Evolutionary conservation across 306 rosid species (phyloP).

Genomic region (Cicer judaicum): DNA sequence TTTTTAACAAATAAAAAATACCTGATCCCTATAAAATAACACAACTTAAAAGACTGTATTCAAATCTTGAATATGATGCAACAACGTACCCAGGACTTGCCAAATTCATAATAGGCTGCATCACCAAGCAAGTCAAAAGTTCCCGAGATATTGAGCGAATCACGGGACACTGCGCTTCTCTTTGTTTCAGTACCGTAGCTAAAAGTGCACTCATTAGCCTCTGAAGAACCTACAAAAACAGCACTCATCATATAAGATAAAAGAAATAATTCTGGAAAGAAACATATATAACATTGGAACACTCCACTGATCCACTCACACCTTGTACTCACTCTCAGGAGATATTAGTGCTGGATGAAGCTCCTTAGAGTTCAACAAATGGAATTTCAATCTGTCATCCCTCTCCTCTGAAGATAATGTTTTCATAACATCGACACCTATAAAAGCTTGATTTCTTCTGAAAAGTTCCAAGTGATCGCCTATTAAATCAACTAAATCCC

Average conservation of each 20-base stretch:
- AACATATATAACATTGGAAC: slow-evolving; percentile 51
- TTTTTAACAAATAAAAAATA: slow-evolving; percentile 13
- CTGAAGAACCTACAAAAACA: slow-evolving; percentile 74
- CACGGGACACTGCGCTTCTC: slow-evolving; percentile 89
- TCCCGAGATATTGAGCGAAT: slow-evolving; percentile 88
- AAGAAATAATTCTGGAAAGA: slow-evolving; percentile 41
- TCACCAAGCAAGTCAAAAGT: slow-evolving; percentile 83
- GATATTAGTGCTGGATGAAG: slow-evolving; percentile 95
- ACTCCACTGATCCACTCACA: slow-evolving; percentile 96
- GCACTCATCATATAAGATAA: slow-evolving; percentile 48
- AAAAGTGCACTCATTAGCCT: slow-evolving; percentile 82
- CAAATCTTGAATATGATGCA: slow-evolving; percentile 12
- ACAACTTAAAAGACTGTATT: not conserved
- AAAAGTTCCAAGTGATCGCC: slow-evolving; percentile 92
- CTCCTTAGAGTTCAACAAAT: slow-evolving; percentile 85
- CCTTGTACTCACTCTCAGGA: slow-evolving; percentile 99
- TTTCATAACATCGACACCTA: slow-evolving; percentile 91
- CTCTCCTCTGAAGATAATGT: slow-evolving; percentile 93
- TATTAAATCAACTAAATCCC: slow-evolving; percentile 85
- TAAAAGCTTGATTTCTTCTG: slow-evolving; percentile 91
- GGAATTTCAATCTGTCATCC: slow-evolving; percentile 89
- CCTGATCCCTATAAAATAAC: not conserved
- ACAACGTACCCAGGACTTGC: slow-evolving; percentile 94
- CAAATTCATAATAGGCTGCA: slow-evolving; percentile 86
- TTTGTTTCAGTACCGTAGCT: slow-evolving; percentile 75